Evolutionary conservation across 2,329 filamentous ascomycete species (phyloP).

Genomic region (Colletotrichum nymphaeae): DNA sequence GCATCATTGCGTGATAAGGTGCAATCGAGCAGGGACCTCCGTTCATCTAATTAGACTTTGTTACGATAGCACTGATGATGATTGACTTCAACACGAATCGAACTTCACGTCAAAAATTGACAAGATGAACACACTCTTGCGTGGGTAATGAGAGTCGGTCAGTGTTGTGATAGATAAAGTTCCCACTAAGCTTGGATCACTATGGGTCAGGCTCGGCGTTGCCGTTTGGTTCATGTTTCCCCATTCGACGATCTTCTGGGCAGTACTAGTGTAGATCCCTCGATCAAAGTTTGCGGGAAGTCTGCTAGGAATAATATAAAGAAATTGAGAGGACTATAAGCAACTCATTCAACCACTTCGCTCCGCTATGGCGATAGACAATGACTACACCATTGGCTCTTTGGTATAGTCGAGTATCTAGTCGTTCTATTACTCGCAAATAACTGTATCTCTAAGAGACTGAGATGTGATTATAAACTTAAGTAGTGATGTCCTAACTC

Average conservation of each 20-base stretch:
- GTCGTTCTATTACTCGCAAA: neutral
- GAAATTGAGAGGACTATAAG: neutral
- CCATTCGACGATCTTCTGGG: neutral
- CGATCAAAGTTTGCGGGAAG: neutral
- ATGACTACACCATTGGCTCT: neutral
- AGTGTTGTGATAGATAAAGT: neutral
- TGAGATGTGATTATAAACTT: neutral
- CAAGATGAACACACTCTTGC: neutral
- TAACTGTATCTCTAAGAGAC: neutral
- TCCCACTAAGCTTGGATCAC: neutral
- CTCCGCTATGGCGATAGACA: slow-evolving; percentile 4
- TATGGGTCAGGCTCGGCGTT: neutral
- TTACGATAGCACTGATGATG: neutral
- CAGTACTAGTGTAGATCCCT: neutral
- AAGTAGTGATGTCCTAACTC: neutral
- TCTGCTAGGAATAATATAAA: neutral
- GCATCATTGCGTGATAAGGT: neutral
- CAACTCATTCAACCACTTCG: neutral
- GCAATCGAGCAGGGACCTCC: neutral
- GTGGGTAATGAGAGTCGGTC: neutral
- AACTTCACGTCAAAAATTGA: neutral
- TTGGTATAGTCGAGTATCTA: neutral
- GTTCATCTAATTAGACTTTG: neutral
- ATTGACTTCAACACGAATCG: neutral
- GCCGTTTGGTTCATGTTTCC: neutral